Base-by-base conservation (phyloP, 2,329 filamentous ascomycete genomes). In the Penicillium oxalicum region DNA sequence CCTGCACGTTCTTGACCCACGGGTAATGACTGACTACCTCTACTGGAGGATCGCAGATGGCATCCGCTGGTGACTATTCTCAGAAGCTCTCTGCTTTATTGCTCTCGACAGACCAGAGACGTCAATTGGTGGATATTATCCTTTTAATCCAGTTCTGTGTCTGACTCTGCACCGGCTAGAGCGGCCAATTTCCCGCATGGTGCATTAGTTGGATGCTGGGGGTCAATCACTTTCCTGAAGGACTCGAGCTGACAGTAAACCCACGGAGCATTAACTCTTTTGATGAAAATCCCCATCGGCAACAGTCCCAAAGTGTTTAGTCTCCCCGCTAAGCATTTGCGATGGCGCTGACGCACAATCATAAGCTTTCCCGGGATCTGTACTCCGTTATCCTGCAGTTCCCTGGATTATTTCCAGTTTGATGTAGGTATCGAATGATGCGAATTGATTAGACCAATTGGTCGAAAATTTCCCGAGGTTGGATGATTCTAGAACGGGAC, bases 1-100 rank as follows among this genome's bases (percentile, higher is more conserved):
- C 11, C 11, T 32, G 40, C 52, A 54, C 52, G 49, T 54, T 54
- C 9, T 33, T 35, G 44, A 42, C 33, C 38, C 34, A 48, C 34
- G 24, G 48, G 49, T 28, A 54, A 35, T 54, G 49, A 54, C 49
- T 52, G 52, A 52, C 49, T 47, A 13, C 26, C 25, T 42, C 33
- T 39, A 52, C 46, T 49, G 49, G 50, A 50, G 52, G 38, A 18
- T 18, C 18, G 18, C 18, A 2, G 2, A 18, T 37, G 38, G 37
- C 48, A 27, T 12, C 11, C 11, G 2, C 18, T 18, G 44, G 43
- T 44, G 48, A 51, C 39, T 44, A 13, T 5, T 26, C 3, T 12
- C 33, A 27, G 24, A 24, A 25, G 26, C 40, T 25, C 40, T 25
- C 2, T 32, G 5, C 29, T 5, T 32, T 32, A 7, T 32, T 32